Conservation (phyloP, 805 yeast genomes). For the Myxozyma mucilagina region DNA sequence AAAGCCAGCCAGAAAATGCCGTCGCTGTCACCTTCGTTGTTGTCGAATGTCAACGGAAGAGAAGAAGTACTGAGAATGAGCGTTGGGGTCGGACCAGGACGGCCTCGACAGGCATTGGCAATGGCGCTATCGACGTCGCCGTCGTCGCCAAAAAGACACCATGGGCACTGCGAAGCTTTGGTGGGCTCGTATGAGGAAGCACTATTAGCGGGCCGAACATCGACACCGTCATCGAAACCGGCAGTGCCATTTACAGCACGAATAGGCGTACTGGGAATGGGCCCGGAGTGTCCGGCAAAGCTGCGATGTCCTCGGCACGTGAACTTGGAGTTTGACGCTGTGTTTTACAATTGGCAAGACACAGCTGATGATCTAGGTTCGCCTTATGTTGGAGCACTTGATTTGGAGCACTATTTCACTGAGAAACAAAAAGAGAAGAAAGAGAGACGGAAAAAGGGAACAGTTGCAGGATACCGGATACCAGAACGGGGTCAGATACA, state of each 20-base stretch:
- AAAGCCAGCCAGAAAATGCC: background rate
- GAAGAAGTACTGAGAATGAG: no score
- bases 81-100: no score
- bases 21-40: background rate
- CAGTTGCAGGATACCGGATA: slow-evolving; percentile 37
- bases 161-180: slow-evolving; percentile 31
- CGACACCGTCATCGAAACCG: slow-evolving; percentile 36
- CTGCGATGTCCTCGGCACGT: slow-evolving; percentile 36
- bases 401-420: slow-evolving; percentile 13
- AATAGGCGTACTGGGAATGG: slow-evolving; percentile 38
- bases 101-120: background rate
- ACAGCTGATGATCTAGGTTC: slow-evolving; percentile 13
- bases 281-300: slow-evolving; percentile 30
- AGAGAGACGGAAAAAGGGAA: background rate
- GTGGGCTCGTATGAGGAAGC: slow-evolving; percentile 43
- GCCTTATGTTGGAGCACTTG: slow-evolving; percentile 37
- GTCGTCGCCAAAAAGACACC: slow-evolving; percentile 5
- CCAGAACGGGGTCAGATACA: slow-evolving; percentile 42
- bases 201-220: slow-evolving; percentile 38
- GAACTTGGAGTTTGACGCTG: slow-evolving; percentile 37
- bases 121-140: slow-evolving; percentile 9
- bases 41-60: background rate
- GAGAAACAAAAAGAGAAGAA: background rate
- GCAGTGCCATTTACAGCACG: slow-evolving; percentile 34
- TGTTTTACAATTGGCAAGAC: slow-evolving; percentile 36